Evolutionary conservation across 495 filamentous ascomycete genomes (phyloP), one percentile per base, ranked within the genome.

Genomic region (Penicillium chermesinum): DNA sequence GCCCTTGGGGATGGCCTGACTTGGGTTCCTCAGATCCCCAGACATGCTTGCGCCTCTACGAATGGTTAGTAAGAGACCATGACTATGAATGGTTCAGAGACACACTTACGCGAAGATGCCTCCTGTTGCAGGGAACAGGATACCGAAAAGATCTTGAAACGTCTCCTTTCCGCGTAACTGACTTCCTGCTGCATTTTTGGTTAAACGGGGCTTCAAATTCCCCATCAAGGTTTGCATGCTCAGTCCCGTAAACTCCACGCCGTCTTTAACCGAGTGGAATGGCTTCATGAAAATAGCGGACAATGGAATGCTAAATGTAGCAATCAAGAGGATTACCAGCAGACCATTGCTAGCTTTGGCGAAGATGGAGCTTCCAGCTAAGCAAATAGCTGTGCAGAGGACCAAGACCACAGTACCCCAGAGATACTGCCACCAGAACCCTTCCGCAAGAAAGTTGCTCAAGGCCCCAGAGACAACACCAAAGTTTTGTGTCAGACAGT

Each of bases 61-160:
- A 32, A 17, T 52, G 1, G 43, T 69, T 32, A 70, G 64, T 46
- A 8, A 60, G 12, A 38, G 43, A 19, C n/a, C 21, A 39, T 14
- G 25, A 13, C 2, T 37, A 1, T 2, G 25, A 27, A 16, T 7
- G 12, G 10, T 18, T 8, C 17, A 25, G 16, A 9, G 37, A 20
- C 14, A 17, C 2, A 74, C 78, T 64, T 66, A 80, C 75, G 80
- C 80, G 58, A 83, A 83, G 13, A 83, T 83, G 9, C 80, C 80
- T n/a, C 78, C 77, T n/a, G 89, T 93, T 0, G 89, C 88, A 38
- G 89, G 89, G 53, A 91, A 95, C 9, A 95, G 62, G 47, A 95
- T 88, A 13, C 88, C 89, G 65, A 95, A 95, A 15, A 95, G 73
- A 51, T 89, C 82, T 51, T 89, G 86, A 48, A 88, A 93, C 21